Conservation (phyloP, 2,329 filamentous ascomycete species). For the Clonostachys chloroleuca region DNA sequence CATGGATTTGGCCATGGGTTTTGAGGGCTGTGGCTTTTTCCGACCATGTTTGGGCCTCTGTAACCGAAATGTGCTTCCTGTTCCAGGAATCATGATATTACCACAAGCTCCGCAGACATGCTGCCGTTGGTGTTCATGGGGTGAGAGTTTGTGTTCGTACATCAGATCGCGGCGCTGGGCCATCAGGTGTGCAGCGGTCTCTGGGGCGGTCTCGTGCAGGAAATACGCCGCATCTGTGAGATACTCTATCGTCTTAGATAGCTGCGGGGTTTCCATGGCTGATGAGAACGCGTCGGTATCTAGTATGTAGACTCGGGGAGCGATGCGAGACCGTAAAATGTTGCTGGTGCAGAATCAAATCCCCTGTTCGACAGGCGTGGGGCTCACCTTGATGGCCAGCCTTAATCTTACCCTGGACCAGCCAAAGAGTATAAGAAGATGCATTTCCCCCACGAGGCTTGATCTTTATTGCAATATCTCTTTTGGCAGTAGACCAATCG, state of each 20-base stretch:
- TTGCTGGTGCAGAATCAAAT: no score
- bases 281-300: no score
- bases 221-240: conserved; percentile 58
- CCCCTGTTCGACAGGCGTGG: no score
- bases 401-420: no score
- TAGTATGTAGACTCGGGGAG: no score
- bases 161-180: conserved; percentile 44
- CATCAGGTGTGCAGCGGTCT: conserved; percentile 57
- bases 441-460: no score
- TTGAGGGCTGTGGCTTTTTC: background rate
- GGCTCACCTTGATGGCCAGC: no score
- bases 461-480: no score
- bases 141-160: conserved; percentile 35
- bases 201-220: conserved; percentile 44
- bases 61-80: conserved; percentile 32
- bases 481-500: no score
- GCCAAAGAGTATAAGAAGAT: no score
- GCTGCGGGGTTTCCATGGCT: background rate
- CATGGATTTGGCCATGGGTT: background rate
- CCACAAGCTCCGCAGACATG: conserved; percentile 57
- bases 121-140: conserved; percentile 44
- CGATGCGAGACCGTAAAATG: no score
- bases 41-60: conserved; percentile 11
- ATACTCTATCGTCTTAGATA: conserved; percentile 27
- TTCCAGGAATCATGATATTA: conserved; percentile 52